Percentiles rank a stretch among this genome's conserved stretches.
Conservation (phyloP, 2,329 filamentous ascomycete species). For the Diplodia intermedia region DNA sequence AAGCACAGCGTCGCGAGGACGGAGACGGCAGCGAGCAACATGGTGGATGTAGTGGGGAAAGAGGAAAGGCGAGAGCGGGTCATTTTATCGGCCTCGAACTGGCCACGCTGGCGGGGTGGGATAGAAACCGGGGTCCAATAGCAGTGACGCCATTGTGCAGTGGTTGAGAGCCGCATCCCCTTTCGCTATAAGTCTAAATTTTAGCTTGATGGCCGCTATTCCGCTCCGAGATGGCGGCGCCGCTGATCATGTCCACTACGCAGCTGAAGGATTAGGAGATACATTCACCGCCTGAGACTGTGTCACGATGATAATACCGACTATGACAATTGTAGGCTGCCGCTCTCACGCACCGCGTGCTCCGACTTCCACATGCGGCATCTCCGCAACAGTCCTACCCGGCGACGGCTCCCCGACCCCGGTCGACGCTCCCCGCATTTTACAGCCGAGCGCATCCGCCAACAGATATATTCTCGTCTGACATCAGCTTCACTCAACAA, state of each 20-base stretch:
- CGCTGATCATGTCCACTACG: neutral
- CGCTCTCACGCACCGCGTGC: too few species aligned
- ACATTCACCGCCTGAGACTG: too few species aligned
- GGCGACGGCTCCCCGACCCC: neutral
- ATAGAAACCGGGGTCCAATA: too few species aligned
- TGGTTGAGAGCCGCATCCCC: neutral
- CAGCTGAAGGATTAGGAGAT: too few species aligned
- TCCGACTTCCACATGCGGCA: neutral
- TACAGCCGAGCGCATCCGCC: constrained; percentile 7
- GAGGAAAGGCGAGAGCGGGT: neutral
- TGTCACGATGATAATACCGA: too few species aligned
- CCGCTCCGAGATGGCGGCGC: neutral
- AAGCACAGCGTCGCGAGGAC: neutral
- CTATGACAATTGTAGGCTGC: too few species aligned
- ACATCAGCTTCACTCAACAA: neutral
- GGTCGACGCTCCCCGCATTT: neutral
- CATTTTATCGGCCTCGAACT: too few species aligned
- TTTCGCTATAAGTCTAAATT: neutral
- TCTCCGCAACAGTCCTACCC: neutral
- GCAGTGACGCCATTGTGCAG: constrained; percentile 2
- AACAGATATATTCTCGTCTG: neutral
- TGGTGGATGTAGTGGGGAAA: neutral
- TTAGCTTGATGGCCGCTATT: constrained; percentile 11
- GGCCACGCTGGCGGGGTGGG: neutral
- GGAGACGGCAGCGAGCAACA: neutral